A percentile compares a stretch with the other conserved stretches of the same genome.
These are phyloP conservation scores for Castanopsis chinensis DNA, from an alignment of 306 rosid genomes.

Conservation along the genomic window DNA sequence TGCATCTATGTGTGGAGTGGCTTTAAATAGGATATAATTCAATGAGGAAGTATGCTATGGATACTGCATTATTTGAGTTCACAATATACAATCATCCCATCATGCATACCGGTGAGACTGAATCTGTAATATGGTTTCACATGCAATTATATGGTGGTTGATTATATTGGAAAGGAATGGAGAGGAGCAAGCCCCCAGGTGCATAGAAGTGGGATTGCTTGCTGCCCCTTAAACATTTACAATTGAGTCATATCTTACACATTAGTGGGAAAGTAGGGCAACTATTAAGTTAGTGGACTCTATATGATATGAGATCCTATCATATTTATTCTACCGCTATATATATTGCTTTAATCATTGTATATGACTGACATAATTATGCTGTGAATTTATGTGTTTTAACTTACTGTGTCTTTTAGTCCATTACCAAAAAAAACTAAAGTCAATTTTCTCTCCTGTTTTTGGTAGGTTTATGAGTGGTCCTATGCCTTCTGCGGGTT, in stretches of 20 bases:
- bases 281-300: too few relatives aligned
- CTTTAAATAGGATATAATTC: too few relatives aligned
- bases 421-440: neutral
- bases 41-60: too few relatives aligned
- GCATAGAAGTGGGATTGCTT: too few relatives aligned
- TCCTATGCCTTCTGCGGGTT: constrained; percentile 53
- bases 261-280: too few relatives aligned
- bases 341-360: neutral
- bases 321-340: neutral
- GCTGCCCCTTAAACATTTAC: too few relatives aligned
- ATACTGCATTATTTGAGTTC: too few relatives aligned
- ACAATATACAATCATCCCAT: too few relatives aligned
- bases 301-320: neutral
- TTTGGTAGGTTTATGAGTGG: constrained; percentile 3
- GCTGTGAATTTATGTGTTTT: neutral
- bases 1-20: too few relatives aligned
- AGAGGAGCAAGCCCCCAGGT: neutral
- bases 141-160: neutral
- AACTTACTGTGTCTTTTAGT: neutral
- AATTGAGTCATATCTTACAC: too few relatives aligned
- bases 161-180: neutral
- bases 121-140: too few relatives aligned
- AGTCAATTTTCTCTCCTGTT: neutral
- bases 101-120: too few relatives aligned
- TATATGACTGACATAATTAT: neutral